A percentile compares a stretch with the other conserved stretches of the same genome.
phyloP scores from a whole-genome alignment of 805 yeast species.

The Tetrapisispora iriomotensis region DNA sequence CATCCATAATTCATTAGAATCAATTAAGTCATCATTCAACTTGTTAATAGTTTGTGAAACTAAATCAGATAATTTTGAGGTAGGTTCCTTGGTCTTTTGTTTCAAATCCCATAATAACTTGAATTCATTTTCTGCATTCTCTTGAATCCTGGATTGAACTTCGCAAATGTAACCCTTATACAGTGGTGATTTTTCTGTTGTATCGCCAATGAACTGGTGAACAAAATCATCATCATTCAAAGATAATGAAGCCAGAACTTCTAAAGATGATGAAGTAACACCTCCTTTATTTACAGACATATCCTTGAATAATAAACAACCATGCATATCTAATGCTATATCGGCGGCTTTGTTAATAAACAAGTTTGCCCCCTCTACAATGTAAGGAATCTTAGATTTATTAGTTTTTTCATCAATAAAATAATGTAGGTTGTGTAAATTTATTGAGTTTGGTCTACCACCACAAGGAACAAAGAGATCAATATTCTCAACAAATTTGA shows the following conservation, averaged over 20 bases:
- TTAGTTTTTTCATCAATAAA: slow-evolving; percentile 71
- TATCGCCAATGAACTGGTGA: slow-evolving; percentile 51
- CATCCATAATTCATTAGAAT: slow-evolving; percentile 74
- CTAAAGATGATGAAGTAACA: slow-evolving; percentile 92
- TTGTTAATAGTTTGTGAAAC: slow-evolving; percentile 76
- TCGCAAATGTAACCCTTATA: slow-evolving; percentile 76
- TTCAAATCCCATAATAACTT: slow-evolving; percentile 76
- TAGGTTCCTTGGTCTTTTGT: slow-evolving; percentile 50
- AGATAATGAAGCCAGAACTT: slow-evolving; percentile 88
- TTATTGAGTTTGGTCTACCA: slow-evolving; percentile 95
- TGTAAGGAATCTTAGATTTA: slow-evolving; percentile 66
- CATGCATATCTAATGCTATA: slow-evolving; percentile 74
- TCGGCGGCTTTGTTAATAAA: slow-evolving; percentile 94
- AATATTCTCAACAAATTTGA: slow-evolving; percentile 52
- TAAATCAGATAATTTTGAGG: slow-evolving; percentile 65
- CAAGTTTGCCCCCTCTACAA: slow-evolving; percentile 96
- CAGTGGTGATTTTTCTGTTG: slow-evolving; percentile 54
- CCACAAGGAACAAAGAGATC: slow-evolving; percentile 97
- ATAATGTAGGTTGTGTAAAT: slow-evolving; percentile 65
- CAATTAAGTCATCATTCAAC: slow-evolving; percentile 75
- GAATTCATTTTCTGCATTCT: slow-evolving; percentile 79
- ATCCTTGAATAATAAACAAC: slow-evolving; percentile 82
- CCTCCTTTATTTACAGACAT: slow-evolving; percentile 98
- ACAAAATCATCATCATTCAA: slow-evolving; percentile 79
- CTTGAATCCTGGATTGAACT: slow-evolving; percentile 66